phyloP scores from a whole-genome alignment of 2,329 filamentous ascomycete species.

The Botrytis tulipae region DNA sequence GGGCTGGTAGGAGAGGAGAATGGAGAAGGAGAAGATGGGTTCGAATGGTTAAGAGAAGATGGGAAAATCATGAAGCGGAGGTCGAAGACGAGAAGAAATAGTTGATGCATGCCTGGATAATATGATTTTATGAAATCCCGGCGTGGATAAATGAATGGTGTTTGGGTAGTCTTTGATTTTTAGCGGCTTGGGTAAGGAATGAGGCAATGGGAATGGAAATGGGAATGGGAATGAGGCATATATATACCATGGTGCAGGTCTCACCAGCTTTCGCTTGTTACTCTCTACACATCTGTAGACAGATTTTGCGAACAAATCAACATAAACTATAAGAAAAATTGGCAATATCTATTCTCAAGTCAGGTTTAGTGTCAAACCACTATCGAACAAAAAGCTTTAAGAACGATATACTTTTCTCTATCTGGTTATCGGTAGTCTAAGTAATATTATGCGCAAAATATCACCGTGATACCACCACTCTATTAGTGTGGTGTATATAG shows the following conservation, averaged over 20 bases:
- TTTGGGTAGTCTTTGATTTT: neutral
- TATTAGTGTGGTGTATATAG: neutral
- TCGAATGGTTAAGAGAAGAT: slow-evolving; percentile 25
- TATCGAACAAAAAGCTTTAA: neutral
- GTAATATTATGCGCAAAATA: neutral
- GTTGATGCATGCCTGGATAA: neutral
- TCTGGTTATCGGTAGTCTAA: neutral
- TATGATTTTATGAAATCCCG: neutral
- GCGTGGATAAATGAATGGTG: neutral
- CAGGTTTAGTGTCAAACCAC: neutral
- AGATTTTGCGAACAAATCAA: neutral
- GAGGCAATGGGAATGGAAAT: too few relatives aligned
- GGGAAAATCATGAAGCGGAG: neutral
- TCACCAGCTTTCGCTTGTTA: neutral
- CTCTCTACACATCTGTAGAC: neutral
- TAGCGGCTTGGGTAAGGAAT: neutral
- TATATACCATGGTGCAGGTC: neutral
- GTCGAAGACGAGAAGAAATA: slow-evolving; percentile 6
- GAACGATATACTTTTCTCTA: neutral
- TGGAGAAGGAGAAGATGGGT: slow-evolving; percentile 26
- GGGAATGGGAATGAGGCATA: neutral
- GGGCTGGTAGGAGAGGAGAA: slow-evolving; percentile 20
- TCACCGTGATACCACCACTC: neutral
- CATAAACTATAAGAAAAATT: neutral
- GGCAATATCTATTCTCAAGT: neutral